A percentile compares a stretch with the other conserved stretches of the same genome.
Evolutionary conservation across 1,139 yeast genomes (phyloP).

Genomic region (Kurtzmaniella quercitrusa): DNA sequence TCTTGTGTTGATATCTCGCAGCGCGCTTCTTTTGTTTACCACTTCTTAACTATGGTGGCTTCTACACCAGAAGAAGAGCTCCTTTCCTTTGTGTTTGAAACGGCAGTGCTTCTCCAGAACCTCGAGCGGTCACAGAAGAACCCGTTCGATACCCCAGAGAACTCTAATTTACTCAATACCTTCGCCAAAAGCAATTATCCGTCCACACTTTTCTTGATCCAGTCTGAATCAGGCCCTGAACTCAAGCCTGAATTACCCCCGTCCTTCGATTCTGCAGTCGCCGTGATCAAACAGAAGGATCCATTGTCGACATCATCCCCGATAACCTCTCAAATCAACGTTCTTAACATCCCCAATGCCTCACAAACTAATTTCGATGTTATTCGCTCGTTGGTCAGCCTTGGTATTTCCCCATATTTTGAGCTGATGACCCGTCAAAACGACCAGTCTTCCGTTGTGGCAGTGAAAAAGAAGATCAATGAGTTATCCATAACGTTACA

Average conservation of each 20-base stretch:
- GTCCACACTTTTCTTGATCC: slow-evolving; percentile 14
- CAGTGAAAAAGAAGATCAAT: slow-evolving; percentile 59
- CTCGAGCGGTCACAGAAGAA: neutral
- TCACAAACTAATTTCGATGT: slow-evolving; percentile 42
- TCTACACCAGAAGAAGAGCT: neutral
- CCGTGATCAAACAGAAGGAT: slow-evolving; percentile 44
- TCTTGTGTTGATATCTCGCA: neutral
- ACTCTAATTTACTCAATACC: neutral
- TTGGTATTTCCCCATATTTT: slow-evolving; percentile 38
- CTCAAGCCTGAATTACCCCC: neutral
- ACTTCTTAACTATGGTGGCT: neutral
- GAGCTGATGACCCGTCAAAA: slow-evolving; percentile 21
- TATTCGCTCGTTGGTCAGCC: slow-evolving; percentile 53
- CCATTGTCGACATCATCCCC: slow-evolving; percentile 18
- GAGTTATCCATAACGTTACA: slow-evolving; percentile 68
- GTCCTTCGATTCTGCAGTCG: slow-evolving; percentile 15
- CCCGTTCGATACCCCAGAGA: slow-evolving; percentile 1
- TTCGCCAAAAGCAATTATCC: slow-evolving; percentile 13
- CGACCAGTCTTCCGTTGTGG: slow-evolving; percentile 24
- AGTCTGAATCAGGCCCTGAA: slow-evolving; percentile 2
- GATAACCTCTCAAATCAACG: slow-evolving; percentile 40
- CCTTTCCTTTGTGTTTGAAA: slow-evolving; percentile 16
- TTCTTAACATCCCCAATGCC: slow-evolving; percentile 28
- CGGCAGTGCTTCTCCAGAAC: slow-evolving; percentile 1
- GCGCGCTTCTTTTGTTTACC: neutral